These are phyloP conservation scores for Euptelea pleiosperma DNA, from an alignment of 164 flowering plant genomes.

Conservation along the genomic window DNA sequence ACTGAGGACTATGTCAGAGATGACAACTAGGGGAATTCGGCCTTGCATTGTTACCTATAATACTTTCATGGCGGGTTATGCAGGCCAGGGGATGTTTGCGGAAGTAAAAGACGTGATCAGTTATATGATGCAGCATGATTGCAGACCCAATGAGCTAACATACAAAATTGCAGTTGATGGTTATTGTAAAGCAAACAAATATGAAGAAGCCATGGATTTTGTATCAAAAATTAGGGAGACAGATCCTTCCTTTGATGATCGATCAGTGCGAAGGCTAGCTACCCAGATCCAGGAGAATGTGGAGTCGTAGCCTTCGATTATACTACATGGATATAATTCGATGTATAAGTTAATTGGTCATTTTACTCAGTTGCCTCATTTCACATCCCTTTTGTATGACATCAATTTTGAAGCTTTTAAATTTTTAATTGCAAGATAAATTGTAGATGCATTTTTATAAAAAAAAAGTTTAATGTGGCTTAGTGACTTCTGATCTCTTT, in stretches of 20 bases:
- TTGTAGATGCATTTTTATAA: background rate
- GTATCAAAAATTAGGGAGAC: slow-evolving; percentile 47
- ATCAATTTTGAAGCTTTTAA: slow-evolving; percentile 4
- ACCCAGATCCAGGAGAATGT: slow-evolving; percentile 37
- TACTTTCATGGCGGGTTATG: slow-evolving; percentile 73
- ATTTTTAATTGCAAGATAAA: slow-evolving; percentile 2
- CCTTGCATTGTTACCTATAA: slow-evolving; percentile 86
- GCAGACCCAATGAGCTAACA: slow-evolving; percentile 81
- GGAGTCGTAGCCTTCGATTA: slow-evolving; percentile 5
- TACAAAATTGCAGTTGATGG: slow-evolving; percentile 80
- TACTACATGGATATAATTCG: slow-evolving; percentile 6
- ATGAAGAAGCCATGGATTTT: slow-evolving; percentile 66
- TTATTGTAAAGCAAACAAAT: slow-evolving; percentile 58
- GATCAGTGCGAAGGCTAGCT: slow-evolving; percentile 40
- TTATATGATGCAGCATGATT: slow-evolving; percentile 66
- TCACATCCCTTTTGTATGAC: background rate
- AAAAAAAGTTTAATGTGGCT: too few species aligned
- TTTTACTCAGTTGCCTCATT: background rate
- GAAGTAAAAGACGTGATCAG: slow-evolving; percentile 61
- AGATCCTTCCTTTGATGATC: slow-evolving; percentile 48
- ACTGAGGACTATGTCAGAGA: slow-evolving; percentile 53
- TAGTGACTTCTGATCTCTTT: too few species aligned
- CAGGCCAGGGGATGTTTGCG: slow-evolving; percentile 50
- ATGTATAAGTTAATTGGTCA: background rate
- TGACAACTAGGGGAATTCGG: slow-evolving; percentile 62